Conservation (phyloP, 169 alveolate genomes). For the Prorocentrum cordatum region DNA sequence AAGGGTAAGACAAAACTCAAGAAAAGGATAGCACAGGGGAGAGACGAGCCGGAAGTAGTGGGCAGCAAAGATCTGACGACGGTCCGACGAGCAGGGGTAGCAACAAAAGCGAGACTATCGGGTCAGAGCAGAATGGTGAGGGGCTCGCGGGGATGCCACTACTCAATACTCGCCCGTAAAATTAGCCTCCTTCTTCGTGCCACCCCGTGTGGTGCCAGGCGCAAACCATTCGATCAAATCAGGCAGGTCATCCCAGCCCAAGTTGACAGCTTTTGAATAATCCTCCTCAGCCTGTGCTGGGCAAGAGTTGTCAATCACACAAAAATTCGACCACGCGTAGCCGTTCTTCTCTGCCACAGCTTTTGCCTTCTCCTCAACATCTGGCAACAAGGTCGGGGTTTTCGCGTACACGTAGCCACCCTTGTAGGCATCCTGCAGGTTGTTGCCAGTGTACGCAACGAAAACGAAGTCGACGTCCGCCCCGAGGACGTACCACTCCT, state of each 20-base stretch:
- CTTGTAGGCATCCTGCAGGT: slow-evolving; percentile 15
- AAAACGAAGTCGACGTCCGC: slow-evolving; percentile 33
- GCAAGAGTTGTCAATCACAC: slow-evolving; percentile 51
- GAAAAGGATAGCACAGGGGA: too few relatives aligned
- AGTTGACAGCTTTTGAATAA: neutral
- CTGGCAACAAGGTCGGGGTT: slow-evolving; percentile 29
- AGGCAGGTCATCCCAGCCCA: slow-evolving; percentile 4
- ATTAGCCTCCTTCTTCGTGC: too few relatives aligned
- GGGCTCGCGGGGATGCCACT: too few relatives aligned
- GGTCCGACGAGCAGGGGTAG: too few relatives aligned
- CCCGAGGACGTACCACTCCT: slow-evolving; percentile 49
- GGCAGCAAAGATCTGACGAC: too few relatives aligned
- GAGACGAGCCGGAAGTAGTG: too few relatives aligned
- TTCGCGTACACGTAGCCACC: slow-evolving; percentile 43
- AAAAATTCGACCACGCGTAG: neutral
- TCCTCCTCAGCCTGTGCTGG: slow-evolving; percentile 33
- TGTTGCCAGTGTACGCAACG: slow-evolving; percentile 32
- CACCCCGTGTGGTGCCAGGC: too few relatives aligned
- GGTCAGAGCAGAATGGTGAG: too few relatives aligned
- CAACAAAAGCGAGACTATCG: too few relatives aligned
- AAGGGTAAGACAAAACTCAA: too few relatives aligned
- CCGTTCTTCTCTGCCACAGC: slow-evolving; percentile 28
- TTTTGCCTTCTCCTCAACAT: slow-evolving; percentile 29
- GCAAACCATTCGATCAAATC: slow-evolving; percentile 56
- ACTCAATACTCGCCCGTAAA: too few relatives aligned